A percentile compares a stretch with the other conserved stretches of the same genome.
These are phyloP conservation scores for Spiraea crenata DNA, from an alignment of 331 rosid species.

Conservation along the genomic window DNA sequence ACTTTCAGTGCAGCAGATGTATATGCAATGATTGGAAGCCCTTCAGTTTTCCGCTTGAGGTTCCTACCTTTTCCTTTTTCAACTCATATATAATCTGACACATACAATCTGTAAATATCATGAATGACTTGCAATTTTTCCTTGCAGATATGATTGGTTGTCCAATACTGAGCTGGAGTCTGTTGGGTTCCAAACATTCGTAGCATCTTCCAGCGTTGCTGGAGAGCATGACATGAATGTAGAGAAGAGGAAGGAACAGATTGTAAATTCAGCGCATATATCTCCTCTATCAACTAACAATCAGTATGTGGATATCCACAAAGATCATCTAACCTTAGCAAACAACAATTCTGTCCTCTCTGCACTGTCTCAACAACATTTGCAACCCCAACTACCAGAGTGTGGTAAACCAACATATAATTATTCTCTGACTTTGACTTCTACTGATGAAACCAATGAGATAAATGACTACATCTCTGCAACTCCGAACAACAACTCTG, in stretches of 20 bases:
- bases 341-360: constrained; percentile 11
- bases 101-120: not conserved
- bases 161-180: constrained; percentile 43
- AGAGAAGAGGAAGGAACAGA: constrained; percentile 38
- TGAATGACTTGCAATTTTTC: constrained; percentile 27
- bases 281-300: constrained; percentile 34
- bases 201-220: constrained; percentile 41
- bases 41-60: constrained; percentile 82
- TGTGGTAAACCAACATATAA: constrained; percentile 1
- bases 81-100: not conserved
- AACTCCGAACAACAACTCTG: constrained; percentile 27
- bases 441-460: constrained; percentile 34
- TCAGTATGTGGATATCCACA: constrained; percentile 40
- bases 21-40: constrained; percentile 71
- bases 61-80: constrained; percentile 30
- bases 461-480: constrained; percentile 30
- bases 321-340: constrained; percentile 38
- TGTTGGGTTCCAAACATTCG: constrained; percentile 39
- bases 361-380: not conserved
- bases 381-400: not conserved
- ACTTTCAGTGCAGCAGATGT: constrained; percentile 77
- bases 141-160: constrained; percentile 97
- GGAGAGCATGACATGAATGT: constrained; percentile 41
- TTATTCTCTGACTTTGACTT: constrained; percentile 25
- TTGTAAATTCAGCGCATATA: constrained; percentile 32